Evolutionary conservation across 179 eudicot genomes (phyloP), one percentile per base, ranked within the genome.

Genomic region (Camellia oleifera): DNA sequence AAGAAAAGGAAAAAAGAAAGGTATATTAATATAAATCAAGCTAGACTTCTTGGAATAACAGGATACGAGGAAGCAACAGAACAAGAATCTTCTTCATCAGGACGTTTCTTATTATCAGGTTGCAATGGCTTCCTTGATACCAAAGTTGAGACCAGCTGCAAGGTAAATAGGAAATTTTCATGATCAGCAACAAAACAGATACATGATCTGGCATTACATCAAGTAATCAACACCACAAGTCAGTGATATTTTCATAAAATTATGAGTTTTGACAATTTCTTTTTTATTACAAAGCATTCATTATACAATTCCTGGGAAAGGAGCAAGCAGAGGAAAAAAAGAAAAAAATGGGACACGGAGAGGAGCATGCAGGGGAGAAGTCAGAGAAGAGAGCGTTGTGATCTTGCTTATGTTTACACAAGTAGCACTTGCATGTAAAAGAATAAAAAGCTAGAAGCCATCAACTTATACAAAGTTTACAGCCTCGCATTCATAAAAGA

Each of bases 11-110:
- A 74, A 23, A 68, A 23, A 50, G 23, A 65, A 45, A 60, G 57
- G 68, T 40, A 74, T 54, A 80, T 18, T 74, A 66, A 44, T n/a
- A 50, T 32, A 54, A 68, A 58, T 12, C 66, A 56, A 66, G 82
- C 20, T 40, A 17, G 12, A 68, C 17, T 77, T n/a, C 70, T 74
- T 40, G 69, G 66, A 85, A 66, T 66, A 45, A 74, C 17, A 89
- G 94, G 94, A 93, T 94, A 93, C 91, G 87, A 91, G 61, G 97
- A 94, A 85, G 86, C 83, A 66, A 85, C 88, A 61, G 94, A 93
- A 78, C 77, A 88, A 40, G 90, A 80, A 66, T 91, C 93, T 69
- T 93, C 98, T 78, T 94, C 97, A 79, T 93, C 93, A 50, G 84
- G 79, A 84, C 75, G 89, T 83, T 90, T 93, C 86, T 88, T 92